Percentiles rank a stretch among this genome's conserved stretches.
phyloP scores from a whole-genome alignment of 805 yeast genomes.

The Scheffersomyces stipitis region DNA sequence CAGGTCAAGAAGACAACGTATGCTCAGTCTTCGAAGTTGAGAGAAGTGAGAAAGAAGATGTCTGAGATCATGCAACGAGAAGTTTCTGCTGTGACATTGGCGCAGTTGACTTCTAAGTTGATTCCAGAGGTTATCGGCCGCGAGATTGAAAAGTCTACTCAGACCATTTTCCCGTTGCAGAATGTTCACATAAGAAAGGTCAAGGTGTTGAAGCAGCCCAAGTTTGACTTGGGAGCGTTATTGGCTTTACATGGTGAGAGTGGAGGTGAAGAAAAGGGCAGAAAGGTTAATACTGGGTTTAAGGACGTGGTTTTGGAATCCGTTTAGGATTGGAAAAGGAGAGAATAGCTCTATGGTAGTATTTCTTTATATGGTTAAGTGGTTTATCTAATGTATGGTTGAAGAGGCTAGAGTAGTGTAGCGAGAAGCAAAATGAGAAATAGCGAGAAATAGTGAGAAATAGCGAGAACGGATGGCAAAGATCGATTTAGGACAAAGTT shows the following conservation, averaged over 20 bases:
- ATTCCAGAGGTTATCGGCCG: slow-evolving; percentile 99
- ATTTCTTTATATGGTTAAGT: too few relatives aligned
- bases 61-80: slow-evolving; percentile 94
- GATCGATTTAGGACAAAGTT: too few relatives aligned
- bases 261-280: slow-evolving; percentile 88
- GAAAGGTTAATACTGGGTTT: slow-evolving; percentile 94
- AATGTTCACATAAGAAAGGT: slow-evolving; percentile 99
- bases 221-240: slow-evolving; percentile 95
- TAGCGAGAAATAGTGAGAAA: too few relatives aligned
- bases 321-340: slow-evolving; percentile 75
- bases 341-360: too few relatives aligned
- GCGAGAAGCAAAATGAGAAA: too few relatives aligned
- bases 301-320: slow-evolving; percentile 98
- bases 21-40: slow-evolving; percentile 96
- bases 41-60: slow-evolving; percentile 97
- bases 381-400: too few relatives aligned
- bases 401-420: too few relatives aligned
- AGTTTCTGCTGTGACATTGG: slow-evolving; percentile 90
- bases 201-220: slow-evolving; percentile 97
- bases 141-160: slow-evolving; percentile 96
- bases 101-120: slow-evolving; percentile 95
- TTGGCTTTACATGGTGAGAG: slow-evolving; percentile 97
- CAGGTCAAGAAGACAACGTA: slow-evolving; percentile 97
- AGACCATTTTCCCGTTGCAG: slow-evolving; percentile 94
- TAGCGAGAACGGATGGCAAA: too few relatives aligned